Conservation (phyloP, 2,329 filamentous ascomycete species). For the Knufia fluminis region DNA sequence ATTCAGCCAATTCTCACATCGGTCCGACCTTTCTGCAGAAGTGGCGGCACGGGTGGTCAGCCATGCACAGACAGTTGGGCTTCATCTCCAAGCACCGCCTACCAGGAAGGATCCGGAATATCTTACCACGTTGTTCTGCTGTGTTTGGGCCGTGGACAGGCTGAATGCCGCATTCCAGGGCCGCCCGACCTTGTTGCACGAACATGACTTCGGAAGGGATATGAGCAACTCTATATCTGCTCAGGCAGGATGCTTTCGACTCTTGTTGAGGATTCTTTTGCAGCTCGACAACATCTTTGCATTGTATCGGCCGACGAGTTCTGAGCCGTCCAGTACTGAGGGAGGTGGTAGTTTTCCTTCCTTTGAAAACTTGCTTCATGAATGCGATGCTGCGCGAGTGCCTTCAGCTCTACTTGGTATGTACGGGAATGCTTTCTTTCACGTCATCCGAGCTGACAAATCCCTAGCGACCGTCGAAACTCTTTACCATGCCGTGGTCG, state of each 20-base stretch:
- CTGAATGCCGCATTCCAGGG: conserved; percentile 53
- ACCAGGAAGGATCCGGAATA: conserved; percentile 23
- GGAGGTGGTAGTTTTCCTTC: too few relatives aligned
- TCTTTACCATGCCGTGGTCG: conserved; percentile 56
- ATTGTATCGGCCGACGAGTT: conserved; percentile 50
- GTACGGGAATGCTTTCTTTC: too few relatives aligned
- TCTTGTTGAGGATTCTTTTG: conserved; percentile 47
- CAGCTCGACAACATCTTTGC: conserved; percentile 52
- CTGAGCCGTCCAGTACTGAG: too few relatives aligned
- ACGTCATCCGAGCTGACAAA: too few relatives aligned
- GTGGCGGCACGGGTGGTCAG: conserved; percentile 48
- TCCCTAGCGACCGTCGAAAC: conserved; percentile 49
- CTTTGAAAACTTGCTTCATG: conserved; percentile 29
- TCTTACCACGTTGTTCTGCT: conserved; percentile 41
- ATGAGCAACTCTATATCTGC: conserved; percentile 43
- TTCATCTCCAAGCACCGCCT: conserved; percentile 38
- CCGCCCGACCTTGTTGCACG: conserved; percentile 51
- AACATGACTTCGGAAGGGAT: conserved; percentile 49
- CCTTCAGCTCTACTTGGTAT: too few relatives aligned
- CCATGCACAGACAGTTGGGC: conserved; percentile 47
- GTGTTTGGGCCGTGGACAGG: conserved; percentile 52
- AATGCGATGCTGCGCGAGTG: too few relatives aligned
- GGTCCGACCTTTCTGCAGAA: conserved; percentile 47
- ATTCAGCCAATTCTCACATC: conserved; percentile 49
- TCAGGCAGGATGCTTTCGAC: conserved; percentile 47